Evolutionary conservation across 768 basidiomycete genomes (phyloP).

Genomic region (Boletus barrowsii): DNA sequence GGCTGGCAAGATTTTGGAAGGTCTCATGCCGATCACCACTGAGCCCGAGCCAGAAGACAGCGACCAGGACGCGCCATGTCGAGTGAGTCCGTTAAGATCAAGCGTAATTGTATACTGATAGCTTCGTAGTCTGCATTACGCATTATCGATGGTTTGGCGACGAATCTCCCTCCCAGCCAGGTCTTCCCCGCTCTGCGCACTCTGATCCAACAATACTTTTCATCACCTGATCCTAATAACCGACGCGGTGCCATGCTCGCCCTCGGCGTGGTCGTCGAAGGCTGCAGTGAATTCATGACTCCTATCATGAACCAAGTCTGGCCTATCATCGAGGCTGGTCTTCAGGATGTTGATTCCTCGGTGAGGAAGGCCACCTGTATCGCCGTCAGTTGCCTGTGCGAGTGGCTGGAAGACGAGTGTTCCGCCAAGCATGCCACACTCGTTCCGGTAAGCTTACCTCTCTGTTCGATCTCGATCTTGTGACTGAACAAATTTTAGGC

Average conservation of each 20-base stretch:
- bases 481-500: constrained; percentile 43
- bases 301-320: constrained; percentile 89
- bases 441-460: constrained; percentile 63
- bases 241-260: constrained; percentile 94
- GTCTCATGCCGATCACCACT: constrained; percentile 90
- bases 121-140: constrained; percentile 78
- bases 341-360: constrained; percentile 75
- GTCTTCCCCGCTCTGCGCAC: constrained; percentile 90
- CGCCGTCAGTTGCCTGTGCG: constrained; percentile 93
- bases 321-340: constrained; percentile 89
- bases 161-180: constrained; percentile 88
- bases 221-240: constrained; percentile 69
- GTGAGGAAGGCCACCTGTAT: constrained; percentile 97
- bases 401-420: constrained; percentile 95
- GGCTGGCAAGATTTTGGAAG: constrained; percentile 81
- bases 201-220: constrained; percentile 83
- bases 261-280: constrained; percentile 93
- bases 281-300: constrained; percentile 97
- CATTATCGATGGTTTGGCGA: constrained; percentile 89
- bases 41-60: constrained; percentile 92
- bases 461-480: neutral
- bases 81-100: constrained; percentile 50
- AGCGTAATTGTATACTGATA: constrained; percentile 6
- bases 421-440: constrained; percentile 77
- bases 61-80: constrained; percentile 91